Evolutionary conservation across 2,329 filamentous ascomycete species (phyloP).

Genomic region (Xylaria sp.): DNA sequence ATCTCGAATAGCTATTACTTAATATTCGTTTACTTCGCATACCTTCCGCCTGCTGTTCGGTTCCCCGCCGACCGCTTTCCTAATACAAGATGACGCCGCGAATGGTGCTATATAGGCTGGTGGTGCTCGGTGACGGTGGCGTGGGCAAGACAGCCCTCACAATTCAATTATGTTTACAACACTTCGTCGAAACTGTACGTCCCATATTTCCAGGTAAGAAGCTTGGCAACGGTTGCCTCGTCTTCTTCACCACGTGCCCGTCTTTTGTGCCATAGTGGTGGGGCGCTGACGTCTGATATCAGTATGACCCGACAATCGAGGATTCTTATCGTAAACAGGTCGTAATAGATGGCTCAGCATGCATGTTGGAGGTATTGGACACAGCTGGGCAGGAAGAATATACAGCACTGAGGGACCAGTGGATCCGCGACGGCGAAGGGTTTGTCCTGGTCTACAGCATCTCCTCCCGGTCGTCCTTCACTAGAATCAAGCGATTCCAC

Average conservation of each 20-base stretch:
- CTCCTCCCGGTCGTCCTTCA: constrained; percentile 94
- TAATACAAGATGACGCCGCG: constrained; percentile 78
- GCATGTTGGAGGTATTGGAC: constrained; percentile 97
- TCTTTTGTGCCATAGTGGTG: background rate
- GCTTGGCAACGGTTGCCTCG: constrained; percentile 5
- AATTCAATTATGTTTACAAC: constrained; percentile 96
- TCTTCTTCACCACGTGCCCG: background rate
- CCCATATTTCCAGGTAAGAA: background rate
- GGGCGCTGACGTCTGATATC: constrained; percentile 38
- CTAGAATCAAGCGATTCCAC: constrained; percentile 94
- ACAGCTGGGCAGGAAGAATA: constrained; percentile 99
- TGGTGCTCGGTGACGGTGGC: constrained; percentile 93
- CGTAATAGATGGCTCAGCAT: constrained; percentile 92
- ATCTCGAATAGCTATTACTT: constrained; percentile 31
- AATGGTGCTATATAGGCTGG: constrained; percentile 96
- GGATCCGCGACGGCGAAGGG: constrained; percentile 97
- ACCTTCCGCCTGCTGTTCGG: constrained; percentile 31
- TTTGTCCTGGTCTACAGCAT: constrained; percentile 99
- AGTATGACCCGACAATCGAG: constrained; percentile 90
- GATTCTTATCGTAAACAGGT: constrained; percentile 90
- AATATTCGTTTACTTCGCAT: constrained; percentile 29
- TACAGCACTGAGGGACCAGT: constrained; percentile 94
- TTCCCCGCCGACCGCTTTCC: constrained; percentile 44
- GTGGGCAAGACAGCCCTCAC: constrained; percentile 94
- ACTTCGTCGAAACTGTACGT: constrained; percentile 93